These are phyloP conservation scores for Backusella psychrophila DNA, from an alignment of 192 early-diverging fungal genomes.

Conservation along the genomic window DNA sequence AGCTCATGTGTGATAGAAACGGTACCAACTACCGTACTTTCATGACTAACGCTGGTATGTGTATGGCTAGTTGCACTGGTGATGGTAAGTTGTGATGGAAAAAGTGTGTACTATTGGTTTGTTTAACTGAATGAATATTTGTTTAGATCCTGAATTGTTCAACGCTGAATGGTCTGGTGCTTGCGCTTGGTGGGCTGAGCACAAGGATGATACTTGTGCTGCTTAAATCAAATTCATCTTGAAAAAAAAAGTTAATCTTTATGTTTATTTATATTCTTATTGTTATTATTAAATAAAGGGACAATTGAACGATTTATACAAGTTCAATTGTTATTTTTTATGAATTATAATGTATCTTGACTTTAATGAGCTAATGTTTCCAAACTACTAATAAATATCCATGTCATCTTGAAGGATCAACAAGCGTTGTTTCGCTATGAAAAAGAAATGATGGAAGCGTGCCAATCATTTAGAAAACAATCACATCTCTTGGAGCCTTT, in stretches of 20 bases:
- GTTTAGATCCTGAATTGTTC: constrained; percentile 1
- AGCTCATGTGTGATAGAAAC: neutral
- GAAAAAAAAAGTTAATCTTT: neutral
- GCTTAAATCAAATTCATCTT: neutral
- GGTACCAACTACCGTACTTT: neutral
- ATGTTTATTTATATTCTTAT: neutral
- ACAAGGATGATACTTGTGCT: constrained; percentile 1
- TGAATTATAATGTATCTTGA: no score
- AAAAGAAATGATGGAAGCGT: no score
- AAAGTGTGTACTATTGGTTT: neutral
- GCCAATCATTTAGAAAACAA: no score
- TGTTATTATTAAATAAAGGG: neutral
- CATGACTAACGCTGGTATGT: constrained; percentile 8
- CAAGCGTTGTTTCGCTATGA: no score
- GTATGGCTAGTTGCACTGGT: neutral
- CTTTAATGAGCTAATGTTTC: no score
- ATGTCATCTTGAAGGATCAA: no score
- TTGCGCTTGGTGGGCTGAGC: neutral
- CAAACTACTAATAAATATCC: no score
- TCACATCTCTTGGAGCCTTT: no score
- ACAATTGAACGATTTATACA: neutral
- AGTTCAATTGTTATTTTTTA: neutral
- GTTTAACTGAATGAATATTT: neutral
- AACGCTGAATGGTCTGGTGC: neutral
- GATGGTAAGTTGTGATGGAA: neutral